Conservation (phyloP, 164 flowering plant species). For the Protea cynaroides region DNA sequence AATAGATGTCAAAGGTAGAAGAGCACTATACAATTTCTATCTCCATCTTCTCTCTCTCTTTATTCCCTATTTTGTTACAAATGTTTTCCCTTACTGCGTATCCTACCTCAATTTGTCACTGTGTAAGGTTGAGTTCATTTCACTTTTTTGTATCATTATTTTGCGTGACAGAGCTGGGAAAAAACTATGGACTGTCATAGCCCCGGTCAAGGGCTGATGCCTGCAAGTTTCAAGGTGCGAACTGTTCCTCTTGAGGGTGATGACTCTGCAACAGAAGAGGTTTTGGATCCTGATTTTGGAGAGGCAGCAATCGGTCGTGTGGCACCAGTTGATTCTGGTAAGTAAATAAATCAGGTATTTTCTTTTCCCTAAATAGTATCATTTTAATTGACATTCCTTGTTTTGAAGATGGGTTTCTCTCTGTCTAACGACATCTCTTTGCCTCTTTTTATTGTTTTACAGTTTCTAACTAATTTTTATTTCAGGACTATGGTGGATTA, state of each 20-base stretch:
- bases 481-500: conserved; percentile 85
- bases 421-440: neutral
- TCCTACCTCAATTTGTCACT: too few relatives aligned
- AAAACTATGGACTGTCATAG: conserved; percentile 83
- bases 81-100: too few relatives aligned
- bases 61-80: too few relatives aligned
- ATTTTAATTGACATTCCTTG: neutral
- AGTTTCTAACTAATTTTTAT: neutral
- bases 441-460: neutral
- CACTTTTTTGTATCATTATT: neutral
- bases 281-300: conserved; percentile 84
- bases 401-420: neutral
- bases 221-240: conserved; percentile 80
- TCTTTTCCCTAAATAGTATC: neutral
- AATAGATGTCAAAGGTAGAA: too few relatives aligned
- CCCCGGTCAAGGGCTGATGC: conserved; percentile 91
- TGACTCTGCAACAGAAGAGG: conserved; percentile 62
- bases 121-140: too few relatives aligned
- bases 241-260: conserved; percentile 82
- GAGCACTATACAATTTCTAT: too few relatives aligned
- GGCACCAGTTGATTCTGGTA: conserved; percentile 88
- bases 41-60: too few relatives aligned
- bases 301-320: conserved; percentile 92
- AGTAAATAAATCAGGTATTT: conserved; percentile 4
- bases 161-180: conserved; percentile 67